A percentile compares a stretch with the other conserved stretches of the same genome.
Conservation (phyloP, 805 yeast species). For the Barnettozyma botsteinii region DNA sequence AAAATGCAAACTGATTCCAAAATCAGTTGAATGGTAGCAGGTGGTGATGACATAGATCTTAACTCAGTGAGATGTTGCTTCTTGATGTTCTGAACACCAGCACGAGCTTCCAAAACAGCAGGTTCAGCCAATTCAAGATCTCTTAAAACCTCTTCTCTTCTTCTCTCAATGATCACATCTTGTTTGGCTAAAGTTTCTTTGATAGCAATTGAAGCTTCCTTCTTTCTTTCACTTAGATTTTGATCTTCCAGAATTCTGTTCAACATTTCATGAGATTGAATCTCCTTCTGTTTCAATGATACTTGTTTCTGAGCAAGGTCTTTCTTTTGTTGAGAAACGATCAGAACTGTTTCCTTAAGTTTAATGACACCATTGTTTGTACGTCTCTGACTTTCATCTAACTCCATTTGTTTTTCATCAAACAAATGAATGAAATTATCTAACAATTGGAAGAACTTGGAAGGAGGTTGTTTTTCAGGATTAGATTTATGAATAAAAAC, state of each 20-base stretch:
- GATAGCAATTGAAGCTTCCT: slow-evolving; percentile 76
- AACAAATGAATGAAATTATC: slow-evolving; percentile 40
- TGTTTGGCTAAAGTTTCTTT: slow-evolving; percentile 64
- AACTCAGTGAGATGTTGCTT: slow-evolving; percentile 89
- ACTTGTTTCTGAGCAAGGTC: slow-evolving; percentile 48
- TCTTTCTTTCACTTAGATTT: slow-evolving; percentile 86
- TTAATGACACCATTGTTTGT: slow-evolving; percentile 68
- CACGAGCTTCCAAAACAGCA: slow-evolving; percentile 73
- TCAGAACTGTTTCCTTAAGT: slow-evolving; percentile 68
- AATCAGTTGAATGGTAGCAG: slow-evolving; percentile 76
- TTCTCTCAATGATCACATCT: slow-evolving; percentile 49
- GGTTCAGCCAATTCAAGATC: slow-evolving; percentile 82
- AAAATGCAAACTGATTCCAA: slow-evolving; percentile 83
- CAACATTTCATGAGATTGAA: slow-evolving; percentile 65
- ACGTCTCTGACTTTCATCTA: slow-evolving; percentile 68
- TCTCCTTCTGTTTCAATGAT: slow-evolving; percentile 48
- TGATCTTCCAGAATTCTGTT: slow-evolving; percentile 77
- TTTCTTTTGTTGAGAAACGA: slow-evolving; percentile 54
- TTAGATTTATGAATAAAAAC: slow-evolving; percentile 39
- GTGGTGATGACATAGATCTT: slow-evolving; percentile 86
- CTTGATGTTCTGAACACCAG: slow-evolving; percentile 87
- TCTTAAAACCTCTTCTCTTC: slow-evolving; percentile 48
- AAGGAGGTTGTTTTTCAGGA: slow-evolving; percentile 38
- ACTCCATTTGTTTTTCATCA: slow-evolving; percentile 35
- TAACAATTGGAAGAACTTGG: slow-evolving; percentile 48